These are phyloP conservation scores for Kwoniella heveanensis DNA, from an alignment of 768 basidiomycete genomes.

Conservation along the genomic window DNA sequence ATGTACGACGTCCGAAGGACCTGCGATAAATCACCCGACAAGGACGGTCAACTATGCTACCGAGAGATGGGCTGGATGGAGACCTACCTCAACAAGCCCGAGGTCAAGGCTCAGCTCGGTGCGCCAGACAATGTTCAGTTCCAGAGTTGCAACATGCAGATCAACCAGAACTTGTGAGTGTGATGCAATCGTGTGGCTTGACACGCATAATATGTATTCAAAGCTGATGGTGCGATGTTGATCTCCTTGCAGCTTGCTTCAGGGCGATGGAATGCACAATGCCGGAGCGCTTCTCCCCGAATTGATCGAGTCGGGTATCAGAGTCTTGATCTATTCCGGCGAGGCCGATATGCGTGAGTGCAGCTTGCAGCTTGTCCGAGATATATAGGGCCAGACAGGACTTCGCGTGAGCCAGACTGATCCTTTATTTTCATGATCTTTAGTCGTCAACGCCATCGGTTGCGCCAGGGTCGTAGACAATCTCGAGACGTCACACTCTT, in stretches of 20 bases:
- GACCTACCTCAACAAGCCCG: conserved; percentile 76
- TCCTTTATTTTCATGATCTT: background rate
- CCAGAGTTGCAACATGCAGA: conserved; percentile 60
- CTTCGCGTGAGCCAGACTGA: background rate
- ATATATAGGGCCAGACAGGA: background rate
- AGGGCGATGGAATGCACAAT: conserved; percentile 87
- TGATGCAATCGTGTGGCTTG: background rate
- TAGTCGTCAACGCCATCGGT: conserved; percentile 48
- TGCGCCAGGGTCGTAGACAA: conserved; percentile 61
- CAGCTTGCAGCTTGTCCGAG: background rate
- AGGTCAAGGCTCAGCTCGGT: conserved; percentile 72
- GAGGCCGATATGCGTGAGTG: conserved; percentile 53
- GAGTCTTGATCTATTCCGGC: conserved; percentile 84
- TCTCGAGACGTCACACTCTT: conserved; percentile 66
- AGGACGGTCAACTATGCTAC: conserved; percentile 58
- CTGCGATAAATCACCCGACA: conserved; percentile 74
- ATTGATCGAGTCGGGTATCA: conserved; percentile 77
- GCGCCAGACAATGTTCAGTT: conserved; percentile 51
- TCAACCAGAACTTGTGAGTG: conserved; percentile 74
- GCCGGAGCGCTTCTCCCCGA: conserved; percentile 75
- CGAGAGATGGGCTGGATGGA: conserved; percentile 82
- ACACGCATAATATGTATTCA: too few species aligned
- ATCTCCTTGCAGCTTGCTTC: conserved; percentile 56
- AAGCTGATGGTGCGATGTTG: background rate
- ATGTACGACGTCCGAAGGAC: conserved; percentile 70